Evolutionary conservation across 2,329 filamentous ascomycete species (phyloP), one percentile per base, ranked within the genome.

Genomic region (Aspergillus texensis): DNA sequence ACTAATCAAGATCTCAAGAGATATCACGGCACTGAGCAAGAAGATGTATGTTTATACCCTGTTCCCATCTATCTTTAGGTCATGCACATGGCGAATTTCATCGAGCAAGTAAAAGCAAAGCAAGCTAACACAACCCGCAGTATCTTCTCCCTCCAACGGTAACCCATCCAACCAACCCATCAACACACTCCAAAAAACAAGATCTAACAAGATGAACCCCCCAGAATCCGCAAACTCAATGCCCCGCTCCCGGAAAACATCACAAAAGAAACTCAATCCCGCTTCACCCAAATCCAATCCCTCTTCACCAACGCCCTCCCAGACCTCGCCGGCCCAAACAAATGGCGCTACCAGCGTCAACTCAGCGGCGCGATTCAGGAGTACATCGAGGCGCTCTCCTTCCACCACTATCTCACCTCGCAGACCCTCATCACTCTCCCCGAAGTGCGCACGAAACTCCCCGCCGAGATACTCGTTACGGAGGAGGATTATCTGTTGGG

Each of bases 1-100:
- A 59, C 88, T 97, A 70, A 91, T 96, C 74, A 99, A 98, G 82
- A 90, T 89, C 2, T 96, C 92, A 10, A 85, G 94, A 66, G 95
- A 99, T 77, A 91, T 99, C 63, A 99, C 95, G 8, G 93, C 93
- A 0, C 83, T 93, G 60, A 97, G 93, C 79, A 99, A 99, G 84
- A 99, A 98, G 82, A 96, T 98, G 93, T 96, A 79, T 80, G 84
- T 69, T 41, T 36, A 28, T 53, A 21, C 9, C 45, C 2, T 39
- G 54, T 24, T 58, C 34, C 43, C 45, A 16, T 14, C 19, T 41
- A 41, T 36, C 19, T 9, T 41, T n/a, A n/a, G 16, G 16, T 41
- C 0, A n/a, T 41, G 39, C 8, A 41, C 21, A 28, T 48, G 1
- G 2, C 4, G 10, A 8, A 2, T 26, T 34, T 36, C 41, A 9